phyloP scores from a whole-genome alignment of 176 grass and related monocot species.

The Neostapfia colusana region DNA sequence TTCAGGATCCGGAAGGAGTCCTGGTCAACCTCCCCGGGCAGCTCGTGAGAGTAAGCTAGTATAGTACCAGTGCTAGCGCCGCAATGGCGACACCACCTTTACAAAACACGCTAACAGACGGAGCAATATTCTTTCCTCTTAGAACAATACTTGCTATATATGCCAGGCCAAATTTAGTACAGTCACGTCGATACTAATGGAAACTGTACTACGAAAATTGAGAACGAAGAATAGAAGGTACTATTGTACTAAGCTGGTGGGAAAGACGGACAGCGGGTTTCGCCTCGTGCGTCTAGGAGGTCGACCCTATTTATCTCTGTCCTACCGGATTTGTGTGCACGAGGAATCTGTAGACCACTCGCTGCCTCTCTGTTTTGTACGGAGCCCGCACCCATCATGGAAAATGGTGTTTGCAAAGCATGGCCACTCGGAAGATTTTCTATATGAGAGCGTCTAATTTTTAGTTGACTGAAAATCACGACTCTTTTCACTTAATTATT shows the following conservation, averaged over 20 bases:
- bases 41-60: constrained; percentile 40
- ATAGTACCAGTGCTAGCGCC: constrained; percentile 7
- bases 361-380: too few relatives aligned
- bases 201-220: constrained; percentile 5
- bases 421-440: too few relatives aligned
- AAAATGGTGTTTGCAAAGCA: too few relatives aligned
- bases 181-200: constrained; percentile 25
- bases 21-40: constrained; percentile 44
- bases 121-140: constrained; percentile 4
- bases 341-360: constrained; percentile 14
- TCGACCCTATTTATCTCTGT: constrained; percentile 18
- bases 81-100: constrained; percentile 31
- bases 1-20: constrained; percentile 49
- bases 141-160: not conserved
- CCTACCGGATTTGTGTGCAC: not conserved
- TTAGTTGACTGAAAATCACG: too few relatives aligned
- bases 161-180: constrained; percentile 23
- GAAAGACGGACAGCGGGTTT: constrained; percentile 5
- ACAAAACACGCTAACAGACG: not conserved
- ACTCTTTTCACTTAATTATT: too few relatives aligned
- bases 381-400: too few relatives aligned
- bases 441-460: too few relatives aligned
- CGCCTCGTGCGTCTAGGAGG: not conserved
- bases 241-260: not conserved
- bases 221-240: not conserved